Evolutionary conservation across 202 grass and related monocot genomes (phyloP).

Genomic region (Saccharum hybrid): DNA sequence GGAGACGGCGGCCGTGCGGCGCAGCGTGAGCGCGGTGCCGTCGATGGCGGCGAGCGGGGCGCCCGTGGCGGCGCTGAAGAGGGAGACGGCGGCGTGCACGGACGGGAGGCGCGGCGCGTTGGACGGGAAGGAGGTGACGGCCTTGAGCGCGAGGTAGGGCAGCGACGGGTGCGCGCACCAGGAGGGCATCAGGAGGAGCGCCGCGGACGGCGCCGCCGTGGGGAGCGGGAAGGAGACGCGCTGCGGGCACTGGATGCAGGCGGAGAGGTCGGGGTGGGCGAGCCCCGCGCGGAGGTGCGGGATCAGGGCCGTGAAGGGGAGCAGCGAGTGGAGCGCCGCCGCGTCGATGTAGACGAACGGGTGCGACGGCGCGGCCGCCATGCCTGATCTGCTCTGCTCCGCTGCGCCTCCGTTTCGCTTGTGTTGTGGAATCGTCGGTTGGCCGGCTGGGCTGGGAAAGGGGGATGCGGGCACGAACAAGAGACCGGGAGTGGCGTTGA

Average conservation of each 20-base stretch:
- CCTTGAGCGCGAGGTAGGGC: conserved; percentile 86
- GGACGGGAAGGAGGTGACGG: conserved; percentile 81
- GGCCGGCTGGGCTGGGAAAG: too few relatives aligned
- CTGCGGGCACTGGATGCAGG: conserved; percentile 65
- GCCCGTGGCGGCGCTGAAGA: conserved; percentile 76
- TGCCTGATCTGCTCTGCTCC: background rate
- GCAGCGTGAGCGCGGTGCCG: conserved; percentile 71
- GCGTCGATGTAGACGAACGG: conserved; percentile 71
- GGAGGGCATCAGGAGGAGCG: conserved; percentile 93
- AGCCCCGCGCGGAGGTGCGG: conserved; percentile 65
- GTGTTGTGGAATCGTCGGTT: background rate
- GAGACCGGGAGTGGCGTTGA: background rate
- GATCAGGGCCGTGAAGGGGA: conserved; percentile 72
- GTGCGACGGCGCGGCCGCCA: conserved; percentile 31
- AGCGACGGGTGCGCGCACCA: conserved; percentile 76
- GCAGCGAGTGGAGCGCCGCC: conserved; percentile 59
- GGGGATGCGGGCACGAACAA: background rate
- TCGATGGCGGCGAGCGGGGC: conserved; percentile 71
- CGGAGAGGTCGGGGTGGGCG: conserved; percentile 54
- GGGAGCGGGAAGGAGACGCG: conserved; percentile 66
- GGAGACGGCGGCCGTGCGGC: conserved; percentile 83
- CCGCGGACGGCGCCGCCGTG: conserved; percentile 59
- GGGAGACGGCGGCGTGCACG: conserved; percentile 76
- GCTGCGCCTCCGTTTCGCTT: background rate
- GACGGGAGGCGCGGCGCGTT: conserved; percentile 62